Conservation (phyloP, 2,329 filamentous ascomycete genomes). For the Talaromyces sp. region DNA sequence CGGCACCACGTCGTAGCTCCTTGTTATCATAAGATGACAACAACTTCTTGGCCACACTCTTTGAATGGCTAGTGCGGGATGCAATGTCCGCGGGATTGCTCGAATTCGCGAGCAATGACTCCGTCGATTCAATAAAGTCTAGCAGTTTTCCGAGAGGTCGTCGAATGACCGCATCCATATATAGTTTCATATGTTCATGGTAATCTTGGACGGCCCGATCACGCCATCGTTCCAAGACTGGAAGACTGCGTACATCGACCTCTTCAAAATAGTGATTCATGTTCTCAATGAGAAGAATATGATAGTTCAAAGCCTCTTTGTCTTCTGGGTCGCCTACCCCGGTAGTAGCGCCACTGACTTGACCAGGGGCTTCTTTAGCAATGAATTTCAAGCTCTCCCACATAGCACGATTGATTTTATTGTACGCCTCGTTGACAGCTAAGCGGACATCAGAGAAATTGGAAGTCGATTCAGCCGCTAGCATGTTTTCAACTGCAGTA, state of each 20-base stretch:
- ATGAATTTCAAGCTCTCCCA: slow-evolving; percentile 96
- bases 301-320: slow-evolving; percentile 94
- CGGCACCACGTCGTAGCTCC: slow-evolving; percentile 85
- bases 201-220: slow-evolving; percentile 74
- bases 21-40: slow-evolving; percentile 75
- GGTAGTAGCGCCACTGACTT: slow-evolving; percentile 52
- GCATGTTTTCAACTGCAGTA: slow-evolving; percentile 78
- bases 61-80: slow-evolving; percentile 76
- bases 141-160: slow-evolving; percentile 85
- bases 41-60: slow-evolving; percentile 79
- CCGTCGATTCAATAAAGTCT: slow-evolving; percentile 86
- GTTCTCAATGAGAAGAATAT: slow-evolving; percentile 96
- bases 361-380: slow-evolving; percentile 63
- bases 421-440: slow-evolving; percentile 81
- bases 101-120: slow-evolving; percentile 62
- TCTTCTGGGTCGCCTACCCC: slow-evolving; percentile 70
- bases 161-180: slow-evolving; percentile 82
- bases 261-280: slow-evolving; percentile 98
- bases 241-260: slow-evolving; percentile 69
- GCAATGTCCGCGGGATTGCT: slow-evolving; percentile 62
- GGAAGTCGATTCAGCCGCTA: slow-evolving; percentile 51
- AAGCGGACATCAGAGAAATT: slow-evolving; percentile 66
- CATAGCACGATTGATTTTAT: slow-evolving; percentile 88
- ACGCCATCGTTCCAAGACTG: slow-evolving; percentile 79
- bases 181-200: slow-evolving; percentile 79